Percentiles rank a stretch among this genome's conserved stretches.
These are phyloP conservation scores for Barnettozyma hawaiiensis DNA, from an alignment of 1,139 yeast genomes.

Conservation along the genomic window DNA sequence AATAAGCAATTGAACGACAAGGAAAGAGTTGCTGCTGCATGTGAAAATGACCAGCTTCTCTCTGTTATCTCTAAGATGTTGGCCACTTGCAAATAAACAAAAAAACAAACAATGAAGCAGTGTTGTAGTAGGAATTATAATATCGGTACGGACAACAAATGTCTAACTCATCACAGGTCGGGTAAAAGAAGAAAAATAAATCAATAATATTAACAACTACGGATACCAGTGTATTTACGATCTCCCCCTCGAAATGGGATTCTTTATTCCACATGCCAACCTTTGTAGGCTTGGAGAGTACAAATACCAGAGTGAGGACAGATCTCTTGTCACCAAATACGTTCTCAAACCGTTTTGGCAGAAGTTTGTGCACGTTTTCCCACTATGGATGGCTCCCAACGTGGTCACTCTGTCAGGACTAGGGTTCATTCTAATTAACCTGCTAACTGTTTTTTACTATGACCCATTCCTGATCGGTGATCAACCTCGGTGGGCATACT, in stretches of 20 bases:
- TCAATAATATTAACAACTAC: not conserved
- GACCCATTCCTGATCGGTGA: constrained; percentile 61
- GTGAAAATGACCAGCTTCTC: constrained; percentile 90
- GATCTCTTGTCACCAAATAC: constrained; percentile 69
- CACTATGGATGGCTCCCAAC: constrained; percentile 84
- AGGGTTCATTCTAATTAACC: constrained; percentile 58
- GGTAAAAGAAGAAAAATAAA: not conserved
- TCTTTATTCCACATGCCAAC: constrained; percentile 58
- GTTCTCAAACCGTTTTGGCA: constrained; percentile 71
- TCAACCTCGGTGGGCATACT: constrained; percentile 79
- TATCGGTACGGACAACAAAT: not conserved
- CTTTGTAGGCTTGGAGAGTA: constrained; percentile 60
- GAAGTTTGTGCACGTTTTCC: constrained; percentile 67
- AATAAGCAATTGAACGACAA: constrained; percentile 95
- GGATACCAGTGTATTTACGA: no score
- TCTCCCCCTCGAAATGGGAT: constrained; percentile 50
- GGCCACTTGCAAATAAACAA: constrained; percentile 56
- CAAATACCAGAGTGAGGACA: constrained; percentile 76
- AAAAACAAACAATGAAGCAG: not conserved
- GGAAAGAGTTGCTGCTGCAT: constrained; percentile 97
- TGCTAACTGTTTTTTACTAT: constrained; percentile 59
- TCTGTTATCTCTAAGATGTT: constrained; percentile 90
- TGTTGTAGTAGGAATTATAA: not conserved
- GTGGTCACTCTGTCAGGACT: constrained; percentile 79
- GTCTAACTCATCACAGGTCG: not conserved